phyloP scores from a whole-genome alignment of 441 rosid genomes.

The Raphanus hybrid region DNA sequence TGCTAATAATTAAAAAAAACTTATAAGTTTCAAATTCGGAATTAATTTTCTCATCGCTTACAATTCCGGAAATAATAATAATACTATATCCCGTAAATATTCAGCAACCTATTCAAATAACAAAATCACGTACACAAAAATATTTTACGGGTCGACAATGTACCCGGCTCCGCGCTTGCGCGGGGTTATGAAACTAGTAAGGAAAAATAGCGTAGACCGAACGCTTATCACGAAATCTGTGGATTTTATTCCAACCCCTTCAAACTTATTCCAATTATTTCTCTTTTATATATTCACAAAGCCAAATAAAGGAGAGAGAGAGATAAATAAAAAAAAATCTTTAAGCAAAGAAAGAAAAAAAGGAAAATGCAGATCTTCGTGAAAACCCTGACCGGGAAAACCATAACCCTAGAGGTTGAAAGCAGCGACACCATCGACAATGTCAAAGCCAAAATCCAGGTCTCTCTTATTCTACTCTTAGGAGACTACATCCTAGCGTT shows the following conservation, averaged over 20 bases:
- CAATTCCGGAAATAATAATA: no score
- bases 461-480: not conserved
- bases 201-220: slow-evolving; percentile 6
- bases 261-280: not conserved
- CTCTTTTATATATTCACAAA: not conserved
- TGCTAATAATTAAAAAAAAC: no score
- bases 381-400: slow-evolving; percentile 85
- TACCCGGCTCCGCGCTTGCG: no score
- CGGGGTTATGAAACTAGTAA: not conserved
- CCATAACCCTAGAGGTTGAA: slow-evolving; percentile 84
- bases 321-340: not conserved
- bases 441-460: slow-evolving; percentile 49
- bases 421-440: slow-evolving; percentile 85
- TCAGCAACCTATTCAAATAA: no score
- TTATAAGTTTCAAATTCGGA: no score
- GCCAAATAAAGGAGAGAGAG: not conserved
- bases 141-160: no score
- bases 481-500: no score
- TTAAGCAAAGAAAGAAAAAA: not conserved
- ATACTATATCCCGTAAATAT: no score
- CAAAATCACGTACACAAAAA: no score
- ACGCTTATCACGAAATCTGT: not conserved
- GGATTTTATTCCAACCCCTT: not conserved
- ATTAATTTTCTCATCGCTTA: no score
- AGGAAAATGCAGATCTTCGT: slow-evolving; percentile 78